Evolutionary conservation across 2,329 filamentous ascomycete genomes (phyloP), one percentile per base, ranked within the genome.

Genomic region (Aspergillus latus): DNA sequence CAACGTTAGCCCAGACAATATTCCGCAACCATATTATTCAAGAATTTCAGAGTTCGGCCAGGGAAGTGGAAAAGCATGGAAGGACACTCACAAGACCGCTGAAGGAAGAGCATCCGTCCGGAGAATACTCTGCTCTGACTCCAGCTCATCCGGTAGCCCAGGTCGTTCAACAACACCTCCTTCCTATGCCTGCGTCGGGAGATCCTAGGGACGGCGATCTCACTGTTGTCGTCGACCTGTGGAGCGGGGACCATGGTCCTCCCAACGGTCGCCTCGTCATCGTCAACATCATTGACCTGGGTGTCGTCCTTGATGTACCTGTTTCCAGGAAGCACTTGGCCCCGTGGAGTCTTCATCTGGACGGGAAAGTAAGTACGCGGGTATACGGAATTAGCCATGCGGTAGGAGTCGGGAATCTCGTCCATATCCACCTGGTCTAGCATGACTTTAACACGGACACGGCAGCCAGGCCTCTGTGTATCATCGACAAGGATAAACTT

Each of bases 401-500:
- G 89, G 78, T 96, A 97, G 13, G 90, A 94, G 73, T 97, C 93
- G 1, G 93, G 93, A 69, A 97, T 96, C 74, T 97, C 93, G 68
- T 92, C 88, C 78, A 94, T 95, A 71, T 97, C 89, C 65, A 97
- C 92, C 44, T 88, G 87, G 69, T 97, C 91, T n/a, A 99, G 85
- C 61, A 89, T 94, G 50, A 97, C 92, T 59, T 92, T 88, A 44
- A 97, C 92, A 13, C 93, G 87, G 1, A 97, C 87, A 42, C 92
- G 85, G 49, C 85, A 88, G 51, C 88, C 88, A 37, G 34, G 34
- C 36, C 90, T 88, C 60, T 92, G 88, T 51, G 85, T 87, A 72
- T 97, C 93, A 63, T 97, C 92, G 29, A 97, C 92, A 8, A 97
- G 84, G 64, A 97, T 96, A 74, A 97, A 97, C 75, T 97, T 97